Conservation (phyloP, 1,139 yeast species). For the Candida sanyaensis region DNA sequence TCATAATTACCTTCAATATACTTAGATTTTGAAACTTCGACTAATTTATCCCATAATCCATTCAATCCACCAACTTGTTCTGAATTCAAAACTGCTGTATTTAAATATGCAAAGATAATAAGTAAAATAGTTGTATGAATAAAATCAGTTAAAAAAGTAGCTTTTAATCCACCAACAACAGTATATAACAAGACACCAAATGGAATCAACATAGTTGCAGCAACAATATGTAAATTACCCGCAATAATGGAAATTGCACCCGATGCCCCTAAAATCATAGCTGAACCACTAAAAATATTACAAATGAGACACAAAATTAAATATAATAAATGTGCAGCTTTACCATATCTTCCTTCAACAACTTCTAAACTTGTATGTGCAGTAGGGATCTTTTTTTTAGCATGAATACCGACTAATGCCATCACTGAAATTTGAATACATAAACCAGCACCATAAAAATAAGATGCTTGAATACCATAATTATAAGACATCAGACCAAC, state of each 20-base stretch:
- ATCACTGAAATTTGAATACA: slow-evolving; percentile 29
- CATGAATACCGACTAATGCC: slow-evolving; percentile 30
- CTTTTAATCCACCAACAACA: slow-evolving; percentile 40
- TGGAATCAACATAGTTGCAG: slow-evolving; percentile 36
- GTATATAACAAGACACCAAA: slow-evolving; percentile 39
- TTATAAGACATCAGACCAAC: slow-evolving; percentile 27
- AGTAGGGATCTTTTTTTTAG: slow-evolving; percentile 30
- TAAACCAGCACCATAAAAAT: slow-evolving; percentile 30
- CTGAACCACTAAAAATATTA: slow-evolving; percentile 32
- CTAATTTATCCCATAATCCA: slow-evolving; percentile 26
- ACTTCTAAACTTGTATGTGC: slow-evolving; percentile 33
- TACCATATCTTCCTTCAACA: slow-evolving; percentile 33
- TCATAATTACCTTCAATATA: slow-evolving; percentile 32
- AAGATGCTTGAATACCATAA: slow-evolving; percentile 30
- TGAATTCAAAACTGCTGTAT: slow-evolving; percentile 27
- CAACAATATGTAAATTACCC: slow-evolving; percentile 33
- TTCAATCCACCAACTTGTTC: slow-evolving; percentile 31
- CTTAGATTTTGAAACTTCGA: slow-evolving; percentile 16
- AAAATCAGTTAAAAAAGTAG: slow-evolving; percentile 41
- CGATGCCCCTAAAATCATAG: slow-evolving; percentile 40
- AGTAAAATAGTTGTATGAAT: slow-evolving; percentile 36
- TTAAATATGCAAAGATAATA: slow-evolving; percentile 27
- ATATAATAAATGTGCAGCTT: slow-evolving; percentile 28
- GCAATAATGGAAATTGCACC: slow-evolving; percentile 36
- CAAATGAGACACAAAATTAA: slow-evolving; percentile 32